Evolutionary conservation across 441 rosid genomes (phyloP), one percentile per base, ranked within the genome.

Genomic region (Corymbia citriodora): DNA sequence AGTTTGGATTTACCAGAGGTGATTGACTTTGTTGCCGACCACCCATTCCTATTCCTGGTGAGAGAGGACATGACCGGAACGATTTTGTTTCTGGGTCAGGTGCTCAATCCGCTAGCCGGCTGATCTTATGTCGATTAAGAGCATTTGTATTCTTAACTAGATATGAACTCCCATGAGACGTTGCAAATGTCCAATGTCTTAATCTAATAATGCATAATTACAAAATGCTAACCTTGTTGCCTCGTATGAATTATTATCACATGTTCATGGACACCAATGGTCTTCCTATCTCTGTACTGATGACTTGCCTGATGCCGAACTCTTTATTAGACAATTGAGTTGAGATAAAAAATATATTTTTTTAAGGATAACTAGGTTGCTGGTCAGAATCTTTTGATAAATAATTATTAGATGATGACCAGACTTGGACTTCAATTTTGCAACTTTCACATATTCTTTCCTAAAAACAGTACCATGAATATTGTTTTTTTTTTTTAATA

Each of bases 21-120:
- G 40, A 90, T 94, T 59, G 94, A 96, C 88, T 97, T 96, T 90
- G 96, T 97, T 25, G 99, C 97, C 5, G 98, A 97, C 90, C 98
- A 97, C 90, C 99, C 98, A 23, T 97, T 97, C 93, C 61, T 97
- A 61, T 95, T 96, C 93, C 29, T 97, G 90, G 93, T 97, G 55
- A 95, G 94, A 40, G 99, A 97, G 91, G 92, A 96, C 90, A 90
- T 88, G 89, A 97, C 97, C 15, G 97, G 97, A 61, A 91, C 93
- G 92, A 87, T 97, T 72, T 81, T 96, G 90, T 97, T 97, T 91
- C 89, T 94, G 7, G 99, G 99, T 86, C 96, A 96, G 52, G 95
- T 97, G 48, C 92, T 95, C 87, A 91, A 97, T 90, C 99, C 99
- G 14, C 91, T 89, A 87, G 61, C 91, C 55, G 89, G 49, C 90